phyloP scores from a whole-genome alignment of 2,329 filamentous ascomycete species.

The Phyllosticta paracitricarpa region DNA sequence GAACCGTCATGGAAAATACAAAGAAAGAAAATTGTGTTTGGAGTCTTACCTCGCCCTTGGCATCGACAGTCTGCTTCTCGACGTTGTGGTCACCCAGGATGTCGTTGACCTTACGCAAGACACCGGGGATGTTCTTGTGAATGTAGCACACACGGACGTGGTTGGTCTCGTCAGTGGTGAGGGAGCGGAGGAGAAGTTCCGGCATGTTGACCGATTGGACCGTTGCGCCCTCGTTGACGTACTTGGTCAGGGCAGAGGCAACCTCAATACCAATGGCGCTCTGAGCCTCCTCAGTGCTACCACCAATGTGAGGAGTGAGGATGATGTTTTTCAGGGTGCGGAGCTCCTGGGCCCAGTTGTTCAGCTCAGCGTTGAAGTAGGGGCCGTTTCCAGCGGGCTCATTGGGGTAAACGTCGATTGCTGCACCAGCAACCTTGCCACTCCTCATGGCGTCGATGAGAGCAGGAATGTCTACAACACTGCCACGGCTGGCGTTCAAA shows the following conservation, averaged over 20 bases:
- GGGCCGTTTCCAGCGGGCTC: constrained; percentile 92
- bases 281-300: constrained; percentile 95
- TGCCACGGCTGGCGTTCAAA: constrained; percentile 92
- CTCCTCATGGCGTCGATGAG: constrained; percentile 77
- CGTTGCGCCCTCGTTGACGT: constrained; percentile 92
- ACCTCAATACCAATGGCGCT: constrained; percentile 94
- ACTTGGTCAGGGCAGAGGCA: constrained; percentile 73
- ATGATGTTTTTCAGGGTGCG: constrained; percentile 83
- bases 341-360: constrained; percentile 77
- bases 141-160: constrained; percentile 93
- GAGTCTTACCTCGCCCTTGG: constrained; percentile 63
- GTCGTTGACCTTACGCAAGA: constrained; percentile 88
- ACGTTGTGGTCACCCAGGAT: constrained; percentile 94
- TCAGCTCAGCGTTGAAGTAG: constrained; percentile 80
- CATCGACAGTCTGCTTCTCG: constrained; percentile 97
- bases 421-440: constrained; percentile 84
- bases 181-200: constrained; percentile 81
- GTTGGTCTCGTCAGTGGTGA: constrained; percentile 81
- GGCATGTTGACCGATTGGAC: constrained; percentile 91
- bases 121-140: constrained; percentile 92
- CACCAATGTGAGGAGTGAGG: constrained; percentile 91
- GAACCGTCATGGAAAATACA: background rate
- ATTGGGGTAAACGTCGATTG: constrained; percentile 91
- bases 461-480: constrained; percentile 86
- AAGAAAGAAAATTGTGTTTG: background rate